Conservation (phyloP, 331 rosid genomes). For the Malus hybrid region DNA sequence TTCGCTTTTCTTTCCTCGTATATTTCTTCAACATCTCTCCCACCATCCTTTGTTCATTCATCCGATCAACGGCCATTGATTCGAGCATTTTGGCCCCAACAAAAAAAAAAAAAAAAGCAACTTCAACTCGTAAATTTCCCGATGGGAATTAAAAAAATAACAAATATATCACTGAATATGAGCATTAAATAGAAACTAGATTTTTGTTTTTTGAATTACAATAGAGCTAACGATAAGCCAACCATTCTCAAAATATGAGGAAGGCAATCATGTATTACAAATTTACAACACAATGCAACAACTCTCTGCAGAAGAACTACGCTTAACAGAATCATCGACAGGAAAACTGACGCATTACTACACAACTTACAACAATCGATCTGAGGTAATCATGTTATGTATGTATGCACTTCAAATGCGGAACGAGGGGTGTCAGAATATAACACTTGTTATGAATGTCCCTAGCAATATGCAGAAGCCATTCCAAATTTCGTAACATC, state of each 20-base stretch:
- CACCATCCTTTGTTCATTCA: too few relatives aligned
- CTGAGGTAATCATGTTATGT: conserved; percentile 14
- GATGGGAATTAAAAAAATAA: background rate
- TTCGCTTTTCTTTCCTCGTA: too few relatives aligned
- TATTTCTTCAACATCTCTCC: too few relatives aligned
- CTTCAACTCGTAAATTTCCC: too few relatives aligned
- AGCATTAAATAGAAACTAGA: background rate
- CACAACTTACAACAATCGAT: conserved; percentile 34
- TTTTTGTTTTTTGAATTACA: background rate
- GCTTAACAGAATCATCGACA: conserved; percentile 1
- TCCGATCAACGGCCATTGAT: background rate
- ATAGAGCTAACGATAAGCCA: conserved; percentile 31
- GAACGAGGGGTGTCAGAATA: background rate
- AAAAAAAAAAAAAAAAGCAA: fast-evolving
- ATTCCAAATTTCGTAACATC: conserved; percentile 38
- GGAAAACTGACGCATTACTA: conserved; percentile 33
- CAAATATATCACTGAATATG: background rate
- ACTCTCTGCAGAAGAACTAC: conserved; percentile 25
- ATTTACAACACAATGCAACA: conserved; percentile 29
- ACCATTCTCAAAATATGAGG: conserved; percentile 46
- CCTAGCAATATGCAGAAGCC: conserved; percentile 39
- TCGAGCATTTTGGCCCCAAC: background rate
- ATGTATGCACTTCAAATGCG: conserved; percentile 18
- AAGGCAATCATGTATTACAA: conserved; percentile 38
- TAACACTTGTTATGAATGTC: conserved; percentile 12